These are phyloP conservation scores for Inosperma sp. DNA, from an alignment of 768 basidiomycete genomes.

Conservation along the genomic window DNA sequence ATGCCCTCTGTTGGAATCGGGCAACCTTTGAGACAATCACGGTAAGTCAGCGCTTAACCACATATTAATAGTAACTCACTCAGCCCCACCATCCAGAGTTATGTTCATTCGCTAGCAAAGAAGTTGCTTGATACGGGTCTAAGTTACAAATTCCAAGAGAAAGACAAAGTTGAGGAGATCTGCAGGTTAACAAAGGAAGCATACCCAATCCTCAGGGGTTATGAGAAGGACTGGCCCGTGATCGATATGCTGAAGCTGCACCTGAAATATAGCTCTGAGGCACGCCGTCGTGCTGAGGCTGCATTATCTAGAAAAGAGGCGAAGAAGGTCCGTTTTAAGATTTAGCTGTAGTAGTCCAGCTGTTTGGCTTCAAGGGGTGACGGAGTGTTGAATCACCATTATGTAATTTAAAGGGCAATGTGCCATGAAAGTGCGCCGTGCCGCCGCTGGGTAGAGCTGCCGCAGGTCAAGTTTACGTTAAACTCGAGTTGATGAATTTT, in stretches of 20 bases:
- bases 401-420: too few relatives aligned
- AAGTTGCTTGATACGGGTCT: slow-evolving; percentile 4
- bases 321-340: too few relatives aligned
- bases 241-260: slow-evolving; percentile 4
- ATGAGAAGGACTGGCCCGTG: neutral
- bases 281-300: neutral
- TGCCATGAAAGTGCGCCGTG: too few relatives aligned
- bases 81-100: neutral
- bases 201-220: slow-evolving; percentile 8
- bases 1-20: neutral
- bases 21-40: neutral
- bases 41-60: neutral
- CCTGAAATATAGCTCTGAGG: slow-evolving; percentile 3
- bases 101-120: slow-evolving; percentile 4
- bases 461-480: too few relatives aligned
- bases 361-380: too few relatives aligned
- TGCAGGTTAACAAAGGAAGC: slow-evolving; percentile 6
- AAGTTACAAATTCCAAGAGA: slow-evolving; percentile 6
- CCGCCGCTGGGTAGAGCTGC: too few relatives aligned
- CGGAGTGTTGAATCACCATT: too few relatives aligned
- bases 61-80: neutral
- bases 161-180: slow-evolving; percentile 2
- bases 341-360: too few relatives aligned
- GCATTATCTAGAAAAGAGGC: neutral
- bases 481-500: too few relatives aligned